phyloP scores from a whole-genome alignment of 1,284 basidiomycete species.

The Cystobasidium slooffiae region DNA sequence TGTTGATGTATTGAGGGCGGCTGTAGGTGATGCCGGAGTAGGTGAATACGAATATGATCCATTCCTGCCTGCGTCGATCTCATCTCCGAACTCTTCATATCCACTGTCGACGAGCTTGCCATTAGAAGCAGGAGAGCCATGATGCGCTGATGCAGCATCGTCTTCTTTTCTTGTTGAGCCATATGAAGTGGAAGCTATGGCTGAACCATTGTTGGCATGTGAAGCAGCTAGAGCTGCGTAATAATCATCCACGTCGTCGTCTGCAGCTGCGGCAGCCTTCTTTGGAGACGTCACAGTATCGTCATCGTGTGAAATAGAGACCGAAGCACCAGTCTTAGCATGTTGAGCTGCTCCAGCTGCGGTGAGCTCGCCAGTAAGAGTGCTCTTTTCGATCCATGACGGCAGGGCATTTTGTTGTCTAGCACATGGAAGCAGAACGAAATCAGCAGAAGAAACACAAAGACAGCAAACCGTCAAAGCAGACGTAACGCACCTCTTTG shows the following conservation, averaged over 20 bases:
- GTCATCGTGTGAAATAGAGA: slow-evolving; percentile 47
- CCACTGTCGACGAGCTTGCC: slow-evolving; percentile 36
- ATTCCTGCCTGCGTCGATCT: not conserved
- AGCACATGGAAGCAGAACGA: slow-evolving; percentile 63
- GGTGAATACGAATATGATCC: slow-evolving; percentile 21
- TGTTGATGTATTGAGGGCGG: not conserved
- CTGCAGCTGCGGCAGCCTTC: slow-evolving; percentile 20
- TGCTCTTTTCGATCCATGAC: slow-evolving; percentile 91
- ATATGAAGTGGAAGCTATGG: not conserved
- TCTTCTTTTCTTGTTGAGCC: not conserved
- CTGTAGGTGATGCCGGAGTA: slow-evolving; percentile 18
- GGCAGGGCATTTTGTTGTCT: slow-evolving; percentile 86
- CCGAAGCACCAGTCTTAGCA: slow-evolving; percentile 14
- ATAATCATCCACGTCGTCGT: slow-evolving; percentile 51
- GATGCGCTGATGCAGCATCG: slow-evolving; percentile 26
- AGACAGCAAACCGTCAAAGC: slow-evolving; percentile 62
- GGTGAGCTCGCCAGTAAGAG: slow-evolving; percentile 87
- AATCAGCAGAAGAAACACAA: slow-evolving; percentile 55
- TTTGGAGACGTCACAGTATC: slow-evolving; percentile 58
- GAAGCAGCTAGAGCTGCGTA: slow-evolving; percentile 48
- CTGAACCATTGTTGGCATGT: slow-evolving; percentile 2
- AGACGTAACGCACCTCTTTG: slow-evolving; percentile 52
- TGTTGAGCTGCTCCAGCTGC: slow-evolving; percentile 67
- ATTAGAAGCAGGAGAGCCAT: slow-evolving; percentile 34
- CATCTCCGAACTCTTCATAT: slow-evolving; percentile 44